Evolutionary conservation across 192 early-diverging fungal genomes (phyloP), one percentile per base, ranked within the genome.

Genomic region (Coemansia furcata): DNA sequence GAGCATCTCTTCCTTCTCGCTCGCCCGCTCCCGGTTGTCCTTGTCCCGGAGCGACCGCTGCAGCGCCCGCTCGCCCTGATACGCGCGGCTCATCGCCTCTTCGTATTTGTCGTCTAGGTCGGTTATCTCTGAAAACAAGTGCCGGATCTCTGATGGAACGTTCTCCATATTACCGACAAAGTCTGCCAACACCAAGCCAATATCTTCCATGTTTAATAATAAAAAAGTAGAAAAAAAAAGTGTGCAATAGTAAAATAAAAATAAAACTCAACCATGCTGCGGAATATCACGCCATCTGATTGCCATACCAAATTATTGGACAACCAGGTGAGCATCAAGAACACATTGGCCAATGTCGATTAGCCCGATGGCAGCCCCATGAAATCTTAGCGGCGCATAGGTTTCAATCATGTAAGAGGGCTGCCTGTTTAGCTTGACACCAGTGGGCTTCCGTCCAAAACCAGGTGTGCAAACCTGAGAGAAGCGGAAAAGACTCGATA

Each of bases 151-250:
- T 0, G 80, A 78, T 1, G 80, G 80, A 43, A 83, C 72, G 46
- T 77, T 83, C 12, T 78, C 80, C 66, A 83, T 60, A 62, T 75
- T 83, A 60, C 76, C 66, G 70, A 83, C 80, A 83, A 83, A 75
- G 57, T 83, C 80, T 0, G 76, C 80, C 12, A 83, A 47, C 36
- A 67, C 80, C 3, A 83, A 64, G 9, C 80, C 80, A 50, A 83
- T 78, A 11, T 83, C 80, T 40, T 83, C 80, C 80, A 83, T 78
- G 47, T 30, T 50, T 65, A 43, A 43, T 26, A 26, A 33, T 47
- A 23, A 40, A 26, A 35, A 59, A 55, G 38, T 42, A 65, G 23
- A 35, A 11, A 39, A 47, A 65, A 15, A 42, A 63, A 44, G 29
- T 8, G 40, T 42, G 3, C 8, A 44, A 63, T 40, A 44, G 9